Conservation (phyloP, 1,284 basidiomycete species). For the Puccinia hordei region DNA sequence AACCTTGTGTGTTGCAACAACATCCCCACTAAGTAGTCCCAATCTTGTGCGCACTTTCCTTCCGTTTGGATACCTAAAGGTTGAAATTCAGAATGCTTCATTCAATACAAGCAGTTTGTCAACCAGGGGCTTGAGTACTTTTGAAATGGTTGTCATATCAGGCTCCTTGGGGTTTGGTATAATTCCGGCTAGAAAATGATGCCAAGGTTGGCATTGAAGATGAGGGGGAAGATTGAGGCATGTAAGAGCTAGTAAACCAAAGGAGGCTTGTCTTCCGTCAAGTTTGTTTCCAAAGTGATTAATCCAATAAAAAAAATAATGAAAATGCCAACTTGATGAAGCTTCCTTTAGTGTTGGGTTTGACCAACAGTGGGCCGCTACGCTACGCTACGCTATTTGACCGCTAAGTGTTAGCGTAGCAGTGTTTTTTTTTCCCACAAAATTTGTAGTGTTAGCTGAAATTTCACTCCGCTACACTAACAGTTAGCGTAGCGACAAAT, state of each 20-base stretch:
- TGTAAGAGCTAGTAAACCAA: slow-evolving; percentile 14
- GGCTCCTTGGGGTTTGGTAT: slow-evolving; percentile 19
- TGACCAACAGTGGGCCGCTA: no score
- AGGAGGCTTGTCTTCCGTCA: background rate
- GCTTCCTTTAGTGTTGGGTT: background rate
- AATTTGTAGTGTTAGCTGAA: no score
- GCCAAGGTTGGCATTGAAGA: background rate
- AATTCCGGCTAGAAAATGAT: slow-evolving; percentile 15
- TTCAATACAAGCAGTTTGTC: slow-evolving; percentile 13
- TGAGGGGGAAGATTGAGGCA: slow-evolving; percentile 22
- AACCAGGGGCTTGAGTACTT: background rate
- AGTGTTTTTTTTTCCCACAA: no score
- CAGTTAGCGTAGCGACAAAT: no score
- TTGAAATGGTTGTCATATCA: slow-evolving; percentile 7
- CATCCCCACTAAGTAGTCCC: background rate
- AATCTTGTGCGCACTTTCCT: slow-evolving; percentile 2
- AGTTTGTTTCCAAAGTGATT: slow-evolving; percentile 22
- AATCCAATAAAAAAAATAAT: slow-evolving; percentile 28
- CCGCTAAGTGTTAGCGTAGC: no score
- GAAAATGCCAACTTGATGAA: slow-evolving; percentile 19
- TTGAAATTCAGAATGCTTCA: background rate
- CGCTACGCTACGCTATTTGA: no score
- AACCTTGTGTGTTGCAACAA: slow-evolving; percentile 21
- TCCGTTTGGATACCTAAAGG: background rate
- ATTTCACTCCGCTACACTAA: no score